Percentiles rank a stretch among this genome's conserved stretches.
phyloP scores from a whole-genome alignment of 495 filamentous ascomycete genomes.

The Letharia lupina region DNA sequence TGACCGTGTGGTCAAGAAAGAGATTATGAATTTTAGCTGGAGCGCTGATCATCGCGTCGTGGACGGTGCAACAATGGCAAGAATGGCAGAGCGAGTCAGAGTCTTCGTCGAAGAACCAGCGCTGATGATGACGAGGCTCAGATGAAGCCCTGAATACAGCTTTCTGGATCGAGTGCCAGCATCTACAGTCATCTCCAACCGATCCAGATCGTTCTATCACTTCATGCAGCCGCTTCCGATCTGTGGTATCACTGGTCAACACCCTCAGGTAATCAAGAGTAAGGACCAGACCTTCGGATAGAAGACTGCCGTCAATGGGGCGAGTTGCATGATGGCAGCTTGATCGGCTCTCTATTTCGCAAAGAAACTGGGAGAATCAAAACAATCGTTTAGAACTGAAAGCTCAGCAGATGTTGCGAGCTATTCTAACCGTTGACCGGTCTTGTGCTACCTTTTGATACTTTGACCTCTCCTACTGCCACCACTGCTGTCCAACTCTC shows the following conservation, averaged over 20 bases:
- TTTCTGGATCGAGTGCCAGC: neutral
- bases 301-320: neutral
- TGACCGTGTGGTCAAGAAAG: constrained; percentile 50
- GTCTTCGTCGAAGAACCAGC: constrained; percentile 74
- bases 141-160: constrained; percentile 28
- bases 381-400: too few relatives aligned
- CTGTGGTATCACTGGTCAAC: neutral
- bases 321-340: neutral
- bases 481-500: neutral
- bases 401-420: neutral
- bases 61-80: constrained; percentile 88
- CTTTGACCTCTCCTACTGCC: neutral
- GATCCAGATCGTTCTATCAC: neutral
- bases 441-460: neutral
- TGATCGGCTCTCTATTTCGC: neutral
- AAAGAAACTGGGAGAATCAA: too few relatives aligned
- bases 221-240: neutral
- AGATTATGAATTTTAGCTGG: constrained; percentile 85
- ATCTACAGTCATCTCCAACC: neutral
- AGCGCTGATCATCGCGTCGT: constrained; percentile 92
- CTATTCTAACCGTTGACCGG: neutral
- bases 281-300: neutral
- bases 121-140: constrained; percentile 58
- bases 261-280: neutral
- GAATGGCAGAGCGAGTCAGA: constrained; percentile 73